Evolutionary conservation across 371 early-diverging fungal species (phyloP).

Genomic region (Rhizopus stolonifer): DNA sequence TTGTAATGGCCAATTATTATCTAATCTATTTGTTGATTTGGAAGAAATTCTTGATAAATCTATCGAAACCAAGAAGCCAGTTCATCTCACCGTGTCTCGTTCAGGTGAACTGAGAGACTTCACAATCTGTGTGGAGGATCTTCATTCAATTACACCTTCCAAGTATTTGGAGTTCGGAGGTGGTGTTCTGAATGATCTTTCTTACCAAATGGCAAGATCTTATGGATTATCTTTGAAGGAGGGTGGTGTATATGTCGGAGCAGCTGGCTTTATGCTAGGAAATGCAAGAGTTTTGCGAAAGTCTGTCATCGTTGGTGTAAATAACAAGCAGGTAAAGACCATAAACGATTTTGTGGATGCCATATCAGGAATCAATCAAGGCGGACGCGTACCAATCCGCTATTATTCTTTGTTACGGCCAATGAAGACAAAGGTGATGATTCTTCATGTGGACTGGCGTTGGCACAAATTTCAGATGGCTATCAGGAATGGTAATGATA

Average conservation of each 20-base stretch:
- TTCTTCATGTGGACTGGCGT: conserved; percentile 78
- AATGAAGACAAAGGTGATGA: conserved; percentile 69
- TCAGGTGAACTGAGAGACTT: conserved; percentile 59
- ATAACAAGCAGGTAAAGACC: conserved; percentile 68
- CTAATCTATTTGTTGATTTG: conserved; percentile 64
- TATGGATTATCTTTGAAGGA: conserved; percentile 70
- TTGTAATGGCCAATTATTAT: conserved; percentile 59
- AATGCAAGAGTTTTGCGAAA: conserved; percentile 60
- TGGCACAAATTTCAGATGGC: conserved; percentile 82
- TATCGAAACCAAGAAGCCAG: conserved; percentile 49
- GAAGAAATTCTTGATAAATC: conserved; percentile 67
- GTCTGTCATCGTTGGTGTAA: conserved; percentile 65
- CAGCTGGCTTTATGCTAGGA: conserved; percentile 68
- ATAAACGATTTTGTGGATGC: conserved; percentile 77
- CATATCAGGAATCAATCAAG: conserved; percentile 66
- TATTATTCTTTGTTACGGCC: conserved; percentile 67
- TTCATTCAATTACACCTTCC: conserved; percentile 74
- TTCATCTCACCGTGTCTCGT: conserved; percentile 69
- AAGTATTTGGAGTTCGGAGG: conserved; percentile 85
- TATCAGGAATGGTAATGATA: conserved; percentile 73
- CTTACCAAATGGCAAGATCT: conserved; percentile 83
- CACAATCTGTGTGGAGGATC: conserved; percentile 66
- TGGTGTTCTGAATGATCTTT: conserved; percentile 76
- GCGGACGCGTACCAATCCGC: conserved; percentile 77
- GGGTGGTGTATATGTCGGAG: conserved; percentile 80